These are phyloP conservation scores for Neocatenulostroma microsporum DNA, from an alignment of 2,329 filamentous ascomycete species.

Conservation along the genomic window DNA sequence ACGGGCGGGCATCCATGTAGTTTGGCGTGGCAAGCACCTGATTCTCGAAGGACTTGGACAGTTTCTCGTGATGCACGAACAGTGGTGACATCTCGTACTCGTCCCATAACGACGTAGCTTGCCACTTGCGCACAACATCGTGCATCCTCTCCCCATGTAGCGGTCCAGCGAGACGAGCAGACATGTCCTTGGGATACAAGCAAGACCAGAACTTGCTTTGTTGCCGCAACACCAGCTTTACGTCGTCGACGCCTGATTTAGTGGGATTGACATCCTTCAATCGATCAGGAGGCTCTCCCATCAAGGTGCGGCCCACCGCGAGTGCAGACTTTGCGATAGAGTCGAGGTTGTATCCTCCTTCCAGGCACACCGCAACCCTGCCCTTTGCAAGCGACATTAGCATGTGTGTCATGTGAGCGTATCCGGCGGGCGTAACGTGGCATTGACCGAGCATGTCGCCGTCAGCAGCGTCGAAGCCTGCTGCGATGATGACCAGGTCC, in stretches of 20 bases:
- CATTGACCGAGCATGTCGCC: conserved; percentile 90
- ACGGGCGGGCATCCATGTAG: conserved; percentile 56
- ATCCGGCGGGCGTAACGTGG: conserved; percentile 82
- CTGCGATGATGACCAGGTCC: conserved; percentile 89
- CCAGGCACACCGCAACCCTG: conserved; percentile 84
- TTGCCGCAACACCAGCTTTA: conserved; percentile 50
- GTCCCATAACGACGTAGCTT: conserved; percentile 62
- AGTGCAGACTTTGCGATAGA: conserved; percentile 91
- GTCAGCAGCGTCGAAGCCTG: conserved; percentile 90
- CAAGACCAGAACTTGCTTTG: conserved; percentile 75
- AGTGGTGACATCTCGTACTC: conserved; percentile 72
- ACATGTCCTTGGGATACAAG: conserved; percentile 59
- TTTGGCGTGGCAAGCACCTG: conserved; percentile 42
- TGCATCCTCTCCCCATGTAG: conserved; percentile 56
- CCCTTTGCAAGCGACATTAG: conserved; percentile 88
- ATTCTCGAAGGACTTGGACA: conserved; percentile 24
- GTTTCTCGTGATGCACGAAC: conserved; percentile 63
- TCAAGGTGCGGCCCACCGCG: conserved; percentile 82
- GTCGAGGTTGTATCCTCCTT: conserved; percentile 89
- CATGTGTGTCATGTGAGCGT: conserved; percentile 99
- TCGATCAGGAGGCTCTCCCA: conserved; percentile 81
- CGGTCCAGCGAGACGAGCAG: conserved; percentile 23
- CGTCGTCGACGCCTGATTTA: conserved; percentile 46
- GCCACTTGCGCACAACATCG: conserved; percentile 70
- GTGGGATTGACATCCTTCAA: conserved; percentile 43